A percentile compares a stretch with the other conserved stretches of the same genome.
These are phyloP conservation scores for Pichia sp. DNA, from an alignment of 1,139 yeast genomes.

Conservation along the genomic window DNA sequence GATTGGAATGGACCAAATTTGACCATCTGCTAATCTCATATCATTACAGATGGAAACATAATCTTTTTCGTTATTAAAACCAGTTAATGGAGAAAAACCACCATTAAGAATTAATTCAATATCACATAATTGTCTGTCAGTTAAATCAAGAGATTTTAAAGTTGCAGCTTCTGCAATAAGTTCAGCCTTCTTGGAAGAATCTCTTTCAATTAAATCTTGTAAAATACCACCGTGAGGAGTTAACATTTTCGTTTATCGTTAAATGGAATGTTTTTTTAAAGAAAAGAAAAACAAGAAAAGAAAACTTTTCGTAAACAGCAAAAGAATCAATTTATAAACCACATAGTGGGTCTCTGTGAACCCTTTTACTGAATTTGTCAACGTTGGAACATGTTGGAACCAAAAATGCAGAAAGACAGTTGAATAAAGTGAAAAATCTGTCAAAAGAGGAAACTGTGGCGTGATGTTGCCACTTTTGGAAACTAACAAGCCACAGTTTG, in stretches of 20 bases:
- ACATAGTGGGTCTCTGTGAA: background rate
- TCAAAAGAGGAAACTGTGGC: background rate
- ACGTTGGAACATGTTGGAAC: background rate
- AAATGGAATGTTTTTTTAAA: background rate
- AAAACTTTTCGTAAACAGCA: background rate
- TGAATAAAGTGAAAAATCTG: background rate
- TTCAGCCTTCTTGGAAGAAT: slow-evolving; percentile 50
- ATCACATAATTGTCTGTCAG: slow-evolving; percentile 90
- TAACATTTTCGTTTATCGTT: slow-evolving; percentile 42
- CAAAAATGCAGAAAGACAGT: background rate
- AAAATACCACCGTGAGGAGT: slow-evolving; percentile 88
- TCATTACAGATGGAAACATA: slow-evolving; percentile 74
- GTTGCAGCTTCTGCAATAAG: slow-evolving; percentile 53
- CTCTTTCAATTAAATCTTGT: slow-evolving; percentile 82
- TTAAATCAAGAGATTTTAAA: slow-evolving; percentile 51
- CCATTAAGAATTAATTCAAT: slow-evolving; percentile 87
- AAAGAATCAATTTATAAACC: background rate
- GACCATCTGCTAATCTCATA: slow-evolving; percentile 69
- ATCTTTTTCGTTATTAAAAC: slow-evolving; percentile 77
- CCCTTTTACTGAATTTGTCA: background rate
- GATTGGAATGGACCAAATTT: slow-evolving; percentile 90
- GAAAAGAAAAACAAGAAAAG: background rate
- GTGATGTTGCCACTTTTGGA: background rate
- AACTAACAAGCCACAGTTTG: background rate
- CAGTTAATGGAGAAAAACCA: slow-evolving; percentile 89